Evolutionary conservation across 2,329 filamentous ascomycete species (phyloP).

Genomic region (Colletotrichum noveboracense): DNA sequence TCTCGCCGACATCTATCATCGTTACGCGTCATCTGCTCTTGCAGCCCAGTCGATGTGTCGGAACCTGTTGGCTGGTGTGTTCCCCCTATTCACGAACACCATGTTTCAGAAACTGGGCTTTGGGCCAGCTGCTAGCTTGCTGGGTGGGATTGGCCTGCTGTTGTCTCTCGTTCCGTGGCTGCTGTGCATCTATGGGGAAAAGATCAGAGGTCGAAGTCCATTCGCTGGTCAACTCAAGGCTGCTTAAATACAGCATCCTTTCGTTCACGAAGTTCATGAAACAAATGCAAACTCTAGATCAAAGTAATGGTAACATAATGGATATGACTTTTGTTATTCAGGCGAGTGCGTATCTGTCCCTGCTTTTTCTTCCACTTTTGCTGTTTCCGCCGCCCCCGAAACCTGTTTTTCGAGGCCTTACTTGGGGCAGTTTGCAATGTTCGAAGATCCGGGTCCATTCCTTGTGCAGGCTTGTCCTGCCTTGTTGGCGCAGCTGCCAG

Average conservation of each 20-base stretch:
- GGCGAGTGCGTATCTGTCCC: not conserved
- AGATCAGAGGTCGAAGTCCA: slow-evolving; percentile 66
- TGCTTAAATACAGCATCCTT: not conserved
- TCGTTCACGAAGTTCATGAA: not conserved
- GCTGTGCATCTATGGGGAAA: slow-evolving; percentile 67
- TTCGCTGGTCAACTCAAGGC: slow-evolving; percentile 50
- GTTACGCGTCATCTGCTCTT: slow-evolving; percentile 69
- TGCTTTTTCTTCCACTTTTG: not conserved
- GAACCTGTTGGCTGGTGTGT: slow-evolving; percentile 68
- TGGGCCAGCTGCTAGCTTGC: slow-evolving; percentile 64
- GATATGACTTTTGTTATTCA: not conserved
- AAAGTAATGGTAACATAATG: not conserved
- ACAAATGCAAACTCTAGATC: rapidly evolving
- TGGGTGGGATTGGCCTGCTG: slow-evolving; percentile 57
- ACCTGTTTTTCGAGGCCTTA: not conserved
- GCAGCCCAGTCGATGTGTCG: slow-evolving; percentile 72
- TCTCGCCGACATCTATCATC: slow-evolving; percentile 70
- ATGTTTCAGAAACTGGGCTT: slow-evolving; percentile 67
- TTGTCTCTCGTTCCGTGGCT: slow-evolving; percentile 72
- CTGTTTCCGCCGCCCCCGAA: not conserved
- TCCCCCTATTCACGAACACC: slow-evolving; percentile 51
- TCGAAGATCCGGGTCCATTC: not conserved
- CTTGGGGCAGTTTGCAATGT: not conserved
- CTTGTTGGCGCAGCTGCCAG: not conserved
- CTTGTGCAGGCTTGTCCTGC: not conserved